Conservation (phyloP, 768 basidiomycete species). For the Rhodotorula taiwanensis region DNA sequence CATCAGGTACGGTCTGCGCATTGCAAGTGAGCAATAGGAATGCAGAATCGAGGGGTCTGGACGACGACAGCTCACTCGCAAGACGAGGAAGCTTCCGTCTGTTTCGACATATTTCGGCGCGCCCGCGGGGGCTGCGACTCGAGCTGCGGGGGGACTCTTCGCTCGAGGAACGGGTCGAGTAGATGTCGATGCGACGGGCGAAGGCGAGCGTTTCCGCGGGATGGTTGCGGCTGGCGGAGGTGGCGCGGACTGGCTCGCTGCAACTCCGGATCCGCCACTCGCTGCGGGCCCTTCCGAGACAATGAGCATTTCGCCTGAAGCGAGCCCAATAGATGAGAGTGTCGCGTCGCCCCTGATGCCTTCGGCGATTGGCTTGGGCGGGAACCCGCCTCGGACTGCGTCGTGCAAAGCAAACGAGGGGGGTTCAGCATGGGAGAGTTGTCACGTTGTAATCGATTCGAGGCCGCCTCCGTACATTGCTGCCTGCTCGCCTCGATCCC, state of each 20-base stretch:
- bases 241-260: neutral
- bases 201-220: constrained; percentile 19
- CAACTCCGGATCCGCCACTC: constrained; percentile 6
- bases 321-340: constrained; percentile 67
- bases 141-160: too few species aligned
- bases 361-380: constrained; percentile 5
- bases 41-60: too few species aligned
- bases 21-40: too few species aligned
- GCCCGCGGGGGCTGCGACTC: neutral
- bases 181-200: constrained; percentile 12
- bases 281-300: constrained; percentile 49
- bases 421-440: too few species aligned
- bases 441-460: too few species aligned
- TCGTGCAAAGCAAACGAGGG: too few species aligned
- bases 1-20: constrained; percentile 65
- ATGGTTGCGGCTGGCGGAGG: neutral
- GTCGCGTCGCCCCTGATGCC: neutral
- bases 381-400: constrained; percentile 12
- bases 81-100: constrained; percentile 33
- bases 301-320: constrained; percentile 76
- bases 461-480: too few species aligned
- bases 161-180: neutral
- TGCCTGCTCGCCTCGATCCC: constrained; percentile 27
- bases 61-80: constrained; percentile 43
- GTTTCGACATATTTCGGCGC: constrained; percentile 37